A percentile compares a stretch with the other conserved stretches of the same genome.
Conservation (phyloP, 192 early-diverging fungal genomes). For the Linnemannia exigua region DNA sequence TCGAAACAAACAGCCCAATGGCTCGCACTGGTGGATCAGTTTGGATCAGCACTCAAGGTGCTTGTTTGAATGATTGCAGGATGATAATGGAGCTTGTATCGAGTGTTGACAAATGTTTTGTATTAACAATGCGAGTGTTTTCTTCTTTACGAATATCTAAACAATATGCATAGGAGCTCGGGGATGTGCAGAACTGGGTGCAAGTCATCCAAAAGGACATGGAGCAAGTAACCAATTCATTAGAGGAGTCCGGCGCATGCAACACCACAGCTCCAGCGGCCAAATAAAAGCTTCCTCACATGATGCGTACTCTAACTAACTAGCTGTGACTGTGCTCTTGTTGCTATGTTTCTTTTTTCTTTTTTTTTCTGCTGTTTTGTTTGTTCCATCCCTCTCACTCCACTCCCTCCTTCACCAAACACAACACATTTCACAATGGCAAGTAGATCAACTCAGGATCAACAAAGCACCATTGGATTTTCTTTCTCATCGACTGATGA, state of each 20-base stretch:
- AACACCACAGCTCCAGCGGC: background rate
- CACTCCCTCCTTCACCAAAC: background rate
- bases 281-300: background rate
- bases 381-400: background rate
- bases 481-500: background rate
- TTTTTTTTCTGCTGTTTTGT: background rate
- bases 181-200: slow-evolving; percentile 91
- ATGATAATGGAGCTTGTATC: background rate
- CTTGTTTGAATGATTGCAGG: background rate
- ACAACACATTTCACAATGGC: background rate
- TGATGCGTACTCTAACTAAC: background rate
- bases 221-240: slow-evolving; percentile 75
- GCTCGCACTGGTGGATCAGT: slow-evolving; percentile 80
- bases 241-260: slow-evolving; percentile 58
- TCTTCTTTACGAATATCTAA: background rate
- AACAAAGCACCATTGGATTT: background rate
- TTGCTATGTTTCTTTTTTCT: background rate
- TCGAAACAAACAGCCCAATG: slow-evolving; percentile 82
- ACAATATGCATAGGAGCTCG: slow-evolving; percentile 74
- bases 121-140: background rate
- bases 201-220: slow-evolving; percentile 88
- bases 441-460: slow-evolving; percentile 4
- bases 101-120: background rate
- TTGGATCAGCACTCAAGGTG: slow-evolving; percentile 86
- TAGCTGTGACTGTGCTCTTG: background rate